These are phyloP conservation scores for Aspergillus chevalieri DNA, from an alignment of 2,329 filamentous ascomycete genomes.

Conservation along the genomic window DNA sequence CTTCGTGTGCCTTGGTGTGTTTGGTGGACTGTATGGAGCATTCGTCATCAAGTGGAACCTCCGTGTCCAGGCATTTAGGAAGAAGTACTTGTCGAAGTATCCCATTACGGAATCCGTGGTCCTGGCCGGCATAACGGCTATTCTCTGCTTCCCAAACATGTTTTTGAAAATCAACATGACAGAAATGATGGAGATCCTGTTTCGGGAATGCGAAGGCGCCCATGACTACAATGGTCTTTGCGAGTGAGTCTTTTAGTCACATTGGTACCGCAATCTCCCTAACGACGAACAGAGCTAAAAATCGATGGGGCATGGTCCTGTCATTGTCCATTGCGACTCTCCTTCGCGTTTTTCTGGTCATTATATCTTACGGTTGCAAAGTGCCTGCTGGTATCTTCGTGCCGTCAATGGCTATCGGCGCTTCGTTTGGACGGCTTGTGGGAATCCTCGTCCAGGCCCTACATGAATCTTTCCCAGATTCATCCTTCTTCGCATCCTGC, in stretches of 20 bases:
- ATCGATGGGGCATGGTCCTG: conserved; percentile 70
- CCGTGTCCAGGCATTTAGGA: conserved; percentile 82
- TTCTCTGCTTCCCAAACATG: conserved; percentile 95
- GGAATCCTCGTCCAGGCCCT: conserved; percentile 89
- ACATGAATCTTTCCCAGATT: conserved; percentile 74
- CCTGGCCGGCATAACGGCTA: conserved; percentile 73
- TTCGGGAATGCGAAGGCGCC: conserved; percentile 82
- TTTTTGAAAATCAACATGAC: conserved; percentile 98
- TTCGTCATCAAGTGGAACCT: conserved; percentile 99
- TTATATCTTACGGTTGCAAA: conserved; percentile 96
- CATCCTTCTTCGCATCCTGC: conserved; percentile 81
- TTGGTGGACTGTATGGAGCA: conserved; percentile 90
- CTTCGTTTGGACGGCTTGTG: conserved; percentile 87
- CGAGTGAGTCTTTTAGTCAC: conserved; percentile 48
- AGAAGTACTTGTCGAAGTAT: conserved; percentile 80
- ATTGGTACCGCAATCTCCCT: background rate
- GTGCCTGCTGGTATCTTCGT: conserved; percentile 97
- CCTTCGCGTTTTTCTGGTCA: conserved; percentile 75
- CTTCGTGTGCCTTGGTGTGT: conserved; percentile 83
- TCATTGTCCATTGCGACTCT: conserved; percentile 74
- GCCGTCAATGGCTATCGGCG: conserved; percentile 94
- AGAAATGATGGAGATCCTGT: conserved; percentile 97
- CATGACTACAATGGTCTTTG: conserved; percentile 89
- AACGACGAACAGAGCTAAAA: conserved; percentile 45
- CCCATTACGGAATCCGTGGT: conserved; percentile 81